A percentile compares a stretch with the other conserved stretches of the same genome.
phyloP scores from a whole-genome alignment of 495 filamentous ascomycete genomes.

The Penicillium paradoxum region DNA sequence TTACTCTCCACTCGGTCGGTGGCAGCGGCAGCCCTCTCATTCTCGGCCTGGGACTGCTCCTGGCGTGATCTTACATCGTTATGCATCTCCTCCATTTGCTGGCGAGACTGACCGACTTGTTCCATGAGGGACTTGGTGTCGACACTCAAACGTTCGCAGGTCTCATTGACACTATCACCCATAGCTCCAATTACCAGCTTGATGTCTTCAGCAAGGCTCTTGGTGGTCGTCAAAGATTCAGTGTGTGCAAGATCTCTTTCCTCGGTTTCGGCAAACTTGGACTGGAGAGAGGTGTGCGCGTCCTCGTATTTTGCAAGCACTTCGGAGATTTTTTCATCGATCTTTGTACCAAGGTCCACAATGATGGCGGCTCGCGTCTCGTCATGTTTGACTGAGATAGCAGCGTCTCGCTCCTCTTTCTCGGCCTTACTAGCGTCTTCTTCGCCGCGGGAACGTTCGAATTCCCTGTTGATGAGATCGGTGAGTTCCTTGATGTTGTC shows the following conservation, averaged over 20 bases:
- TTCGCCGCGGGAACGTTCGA: slow-evolving; percentile 67
- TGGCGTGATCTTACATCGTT: slow-evolving; percentile 68
- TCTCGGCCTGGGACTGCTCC: slow-evolving; percentile 68
- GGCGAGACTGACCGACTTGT: slow-evolving; percentile 69
- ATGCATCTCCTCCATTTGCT: slow-evolving; percentile 72
- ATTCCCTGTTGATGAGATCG: slow-evolving; percentile 73
- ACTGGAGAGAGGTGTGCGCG: slow-evolving; percentile 62
- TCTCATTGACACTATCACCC: slow-evolving; percentile 74
- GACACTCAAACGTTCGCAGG: slow-evolving; percentile 74
- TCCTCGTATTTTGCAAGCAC: slow-evolving; percentile 81
- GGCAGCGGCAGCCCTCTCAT: slow-evolving; percentile 62
- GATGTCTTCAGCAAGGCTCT: slow-evolving; percentile 77
- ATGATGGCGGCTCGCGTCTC: slow-evolving; percentile 54
- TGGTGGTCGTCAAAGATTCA: slow-evolving; percentile 64
- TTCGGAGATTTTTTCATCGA: slow-evolving; percentile 74
- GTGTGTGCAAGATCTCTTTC: slow-evolving; percentile 61
- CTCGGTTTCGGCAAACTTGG: slow-evolving; percentile 62
- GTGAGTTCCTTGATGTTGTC: slow-evolving; percentile 73
- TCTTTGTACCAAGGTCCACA: slow-evolving; percentile 55
- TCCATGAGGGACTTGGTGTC: slow-evolving; percentile 80
- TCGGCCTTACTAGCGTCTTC: slow-evolving; percentile 67
- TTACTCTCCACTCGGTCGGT: slow-evolving; percentile 73
- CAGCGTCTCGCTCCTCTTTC: slow-evolving; percentile 69
- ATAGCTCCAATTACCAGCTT: slow-evolving; percentile 78
- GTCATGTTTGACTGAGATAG: slow-evolving; percentile 63